Evolutionary conservation across 2,329 filamentous ascomycete genomes (phyloP).

Genomic region (Talaromyces sp.): DNA sequence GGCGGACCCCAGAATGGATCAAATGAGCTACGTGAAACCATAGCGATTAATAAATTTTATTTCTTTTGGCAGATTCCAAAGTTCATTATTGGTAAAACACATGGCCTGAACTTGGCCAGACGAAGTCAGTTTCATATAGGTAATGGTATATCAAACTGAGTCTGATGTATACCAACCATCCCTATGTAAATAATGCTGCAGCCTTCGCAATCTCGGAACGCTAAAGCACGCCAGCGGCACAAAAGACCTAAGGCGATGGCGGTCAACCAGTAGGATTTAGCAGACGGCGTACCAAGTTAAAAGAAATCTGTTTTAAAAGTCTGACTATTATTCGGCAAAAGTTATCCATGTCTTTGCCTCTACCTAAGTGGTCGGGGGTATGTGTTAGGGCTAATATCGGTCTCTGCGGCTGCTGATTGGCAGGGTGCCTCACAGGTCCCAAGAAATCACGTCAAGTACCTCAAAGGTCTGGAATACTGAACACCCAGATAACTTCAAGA

Average conservation of each 20-base stretch:
- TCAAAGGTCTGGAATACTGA: too few relatives aligned
- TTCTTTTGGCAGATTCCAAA: background rate
- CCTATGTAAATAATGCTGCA: background rate
- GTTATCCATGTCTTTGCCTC: too few relatives aligned
- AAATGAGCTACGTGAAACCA: background rate
- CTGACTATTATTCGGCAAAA: too few relatives aligned
- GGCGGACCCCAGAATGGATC: background rate
- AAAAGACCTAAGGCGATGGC: background rate
- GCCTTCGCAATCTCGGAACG: constrained; percentile 5
- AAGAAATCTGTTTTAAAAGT: too few relatives aligned
- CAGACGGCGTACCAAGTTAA: background rate
- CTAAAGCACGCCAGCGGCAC: background rate
- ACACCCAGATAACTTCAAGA: too few relatives aligned
- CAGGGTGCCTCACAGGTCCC: background rate
- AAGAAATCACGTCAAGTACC: background rate
- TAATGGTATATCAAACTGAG: background rate
- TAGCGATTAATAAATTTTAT: background rate
- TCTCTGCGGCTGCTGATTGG: background rate
- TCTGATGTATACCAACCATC: too few relatives aligned
- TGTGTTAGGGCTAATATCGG: background rate
- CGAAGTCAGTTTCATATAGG: background rate
- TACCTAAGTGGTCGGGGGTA: too few relatives aligned
- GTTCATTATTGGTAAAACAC: background rate
- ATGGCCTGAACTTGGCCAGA: background rate
- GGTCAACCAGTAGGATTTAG: background rate